phyloP scores from a whole-genome alignment of 306 rosid species.

The Purshia tridentata region DNA sequence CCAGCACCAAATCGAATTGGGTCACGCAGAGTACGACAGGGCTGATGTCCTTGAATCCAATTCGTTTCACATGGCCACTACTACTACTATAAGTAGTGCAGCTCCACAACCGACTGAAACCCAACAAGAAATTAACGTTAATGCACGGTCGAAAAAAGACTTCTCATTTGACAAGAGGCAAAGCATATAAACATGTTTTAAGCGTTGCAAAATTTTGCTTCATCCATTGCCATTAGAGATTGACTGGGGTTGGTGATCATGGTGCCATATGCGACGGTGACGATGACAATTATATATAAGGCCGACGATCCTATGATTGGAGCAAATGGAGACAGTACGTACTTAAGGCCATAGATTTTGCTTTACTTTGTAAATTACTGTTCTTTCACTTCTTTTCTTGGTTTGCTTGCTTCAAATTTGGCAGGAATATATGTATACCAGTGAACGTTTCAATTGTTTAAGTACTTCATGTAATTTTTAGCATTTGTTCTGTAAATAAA shows the following conservation, averaged over 20 bases:
- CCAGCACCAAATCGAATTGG: slow-evolving; percentile 35
- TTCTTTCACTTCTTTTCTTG: not conserved
- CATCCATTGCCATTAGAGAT: slow-evolving; percentile 6
- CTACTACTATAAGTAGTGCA: not conserved
- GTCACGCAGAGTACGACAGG: slow-evolving; percentile 1
- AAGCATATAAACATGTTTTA: not conserved
- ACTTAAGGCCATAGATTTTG: not conserved
- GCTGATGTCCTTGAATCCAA: slow-evolving; percentile 15
- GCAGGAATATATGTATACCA: not conserved
- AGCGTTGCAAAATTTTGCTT: not conserved
- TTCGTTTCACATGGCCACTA: not conserved
- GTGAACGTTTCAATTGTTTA: slow-evolving; percentile 10
- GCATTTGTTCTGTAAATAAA: not conserved
- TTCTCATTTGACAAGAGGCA: slow-evolving; percentile 57
- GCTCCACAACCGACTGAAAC: not conserved
- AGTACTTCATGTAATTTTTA: not conserved
- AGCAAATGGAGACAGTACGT: not conserved
- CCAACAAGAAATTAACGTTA: slow-evolving; percentile 28
- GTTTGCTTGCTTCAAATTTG: not conserved
- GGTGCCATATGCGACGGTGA: not conserved
- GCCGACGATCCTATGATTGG: not conserved
- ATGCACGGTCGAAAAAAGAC: slow-evolving; percentile 37
- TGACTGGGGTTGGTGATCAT: not conserved
- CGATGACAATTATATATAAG: not conserved
- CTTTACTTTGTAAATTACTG: not conserved